Evolutionary conservation across 1,139 yeast species (phyloP), one percentile per base, ranked within the genome.

Genomic region (Blastobotrys persicus): DNA sequence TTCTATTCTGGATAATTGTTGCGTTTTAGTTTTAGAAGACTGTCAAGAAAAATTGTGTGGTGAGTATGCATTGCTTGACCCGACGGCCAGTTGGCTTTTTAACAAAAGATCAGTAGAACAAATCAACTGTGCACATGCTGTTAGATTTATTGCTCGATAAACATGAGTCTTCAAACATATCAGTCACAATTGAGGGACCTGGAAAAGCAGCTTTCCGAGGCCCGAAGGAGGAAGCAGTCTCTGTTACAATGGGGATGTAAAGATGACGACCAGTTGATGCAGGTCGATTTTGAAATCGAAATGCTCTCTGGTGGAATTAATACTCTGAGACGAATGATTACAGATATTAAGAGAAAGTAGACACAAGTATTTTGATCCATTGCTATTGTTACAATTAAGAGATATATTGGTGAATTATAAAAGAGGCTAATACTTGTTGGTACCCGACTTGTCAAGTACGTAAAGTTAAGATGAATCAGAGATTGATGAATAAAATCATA

Each of bases 281-380:
- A 45, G 11, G 44, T 38, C 7, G 51, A 49, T 43, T 57, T 57
- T 43, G 58, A 57, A 46, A 42, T 57, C 17, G 58, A 56, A 35
- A 57, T 57, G 60, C 46, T 57, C 13, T 19, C 44, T 1, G 60
- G 60, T 2, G 60, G 56, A 26, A 47, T 55, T 16, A 48, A 47
- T 41, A 53, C 55, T 41, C 31, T 55, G n/a, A 49, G 50, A 35
- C 46, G 45, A 12, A 41, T 56, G 19, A 55, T 56, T 14, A 35
- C 39, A n/a, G 49, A 38, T n/a, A 14, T 26, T 12, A 13, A 17
- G 17, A 23, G 31, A 16, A 13, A 32, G 18, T 34, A 13, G 18
- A 18, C 4, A 33, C 31, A 34, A 14, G 43, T 42, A 26, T 41
- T 28, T 35, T 42, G 46, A 19, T 28, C 23, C 37, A 23, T 11